Evolutionary conservation across 768 basidiomycete species (phyloP).

Genomic region (Cyclocybe aegerita): DNA sequence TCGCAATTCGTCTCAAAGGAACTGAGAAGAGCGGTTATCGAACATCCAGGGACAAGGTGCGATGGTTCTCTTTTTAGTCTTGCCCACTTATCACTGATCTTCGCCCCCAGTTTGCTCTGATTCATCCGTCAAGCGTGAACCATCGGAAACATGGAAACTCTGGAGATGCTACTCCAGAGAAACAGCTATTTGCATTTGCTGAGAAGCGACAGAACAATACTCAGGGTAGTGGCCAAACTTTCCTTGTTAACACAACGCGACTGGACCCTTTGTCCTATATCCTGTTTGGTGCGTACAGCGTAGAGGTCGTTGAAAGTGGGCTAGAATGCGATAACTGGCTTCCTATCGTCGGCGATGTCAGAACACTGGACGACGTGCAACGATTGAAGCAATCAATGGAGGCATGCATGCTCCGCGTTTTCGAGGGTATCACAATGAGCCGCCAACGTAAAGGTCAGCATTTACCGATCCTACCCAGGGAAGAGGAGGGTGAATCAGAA

Average conservation of each 20-base stretch:
- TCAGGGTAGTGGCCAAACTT: constrained; percentile 50
- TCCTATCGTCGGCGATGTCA: constrained; percentile 71
- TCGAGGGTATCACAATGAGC: constrained; percentile 72
- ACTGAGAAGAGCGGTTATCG: constrained; percentile 65
- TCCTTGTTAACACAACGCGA: constrained; percentile 77
- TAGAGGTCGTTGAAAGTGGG: constrained; percentile 68
- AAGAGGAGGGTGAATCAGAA: constrained; percentile 56
- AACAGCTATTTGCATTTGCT: constrained; percentile 76
- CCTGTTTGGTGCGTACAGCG: constrained; percentile 84
- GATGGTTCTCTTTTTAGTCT: constrained; percentile 12
- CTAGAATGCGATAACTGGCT: constrained; percentile 91
- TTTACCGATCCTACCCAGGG: constrained; percentile 37
- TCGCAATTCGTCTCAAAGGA: constrained; percentile 56
- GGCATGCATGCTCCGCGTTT: constrained; percentile 83
- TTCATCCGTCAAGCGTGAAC: constrained; percentile 89
- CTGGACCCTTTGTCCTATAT: constrained; percentile 89
- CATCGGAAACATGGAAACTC: constrained; percentile 51
- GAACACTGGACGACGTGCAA: constrained; percentile 81
- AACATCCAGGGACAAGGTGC: constrained; percentile 83
- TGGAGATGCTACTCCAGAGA: constrained; percentile 40
- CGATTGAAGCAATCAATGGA: constrained; percentile 80
- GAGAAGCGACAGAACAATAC: constrained; percentile 80
- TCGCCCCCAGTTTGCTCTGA: constrained; percentile 57
- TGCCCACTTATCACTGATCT: constrained; percentile 4
- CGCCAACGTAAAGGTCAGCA: constrained; percentile 30